Base-by-base conservation (phyloP, 331 rosid genomes). In the Malus hybrid region DNA sequence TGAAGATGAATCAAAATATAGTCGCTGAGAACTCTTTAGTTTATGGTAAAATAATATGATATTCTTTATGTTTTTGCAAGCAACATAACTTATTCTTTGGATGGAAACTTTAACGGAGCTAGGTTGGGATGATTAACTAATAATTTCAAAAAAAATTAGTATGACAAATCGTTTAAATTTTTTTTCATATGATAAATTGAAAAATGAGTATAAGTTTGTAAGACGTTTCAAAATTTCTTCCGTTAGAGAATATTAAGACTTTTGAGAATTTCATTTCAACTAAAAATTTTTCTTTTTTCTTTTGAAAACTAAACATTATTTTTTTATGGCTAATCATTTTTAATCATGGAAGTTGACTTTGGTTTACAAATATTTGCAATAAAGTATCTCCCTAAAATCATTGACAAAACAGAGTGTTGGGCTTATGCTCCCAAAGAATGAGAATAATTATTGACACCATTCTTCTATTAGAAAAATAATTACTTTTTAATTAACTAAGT, bases 301-400 rank as follows among this genome's bases (percentile, higher is more conserved):
- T 52, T 52, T 15, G 8, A 14, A 52, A 52, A 6, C n/a, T 52
- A 52, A 15, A 12, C 13, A 55, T 32, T 33, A n/a, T 59, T 55
- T n/a, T n/a, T 60, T 16, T 14, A 16, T n/a, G 36, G 16, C 28
- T 63, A 57, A 56, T 46, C 72, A 36, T 77, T 24, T n/a, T 44
- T 60, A 63, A 61, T 79, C 73, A 67, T 65, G 31, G 6, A 69
- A 9, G 77, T 78, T 78, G 86, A 74, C 83, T 22, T 29, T 11
- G 27, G 77, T 68, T 34, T 7, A 18, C 65, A 11, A 28, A 48
- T 31, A 33, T n/a, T 74, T 5, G 29, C 69, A 56, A 42, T 48
- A 80, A 52, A 46, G 32, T 39, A 68, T 5, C 56, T 10, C 16
- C 62, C 34, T 56, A 42, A 10, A 42, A 42, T 46, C 6, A 34